Conservation (phyloP, 495 filamentous ascomycete genomes). For the Xylaria cubensis region DNA sequence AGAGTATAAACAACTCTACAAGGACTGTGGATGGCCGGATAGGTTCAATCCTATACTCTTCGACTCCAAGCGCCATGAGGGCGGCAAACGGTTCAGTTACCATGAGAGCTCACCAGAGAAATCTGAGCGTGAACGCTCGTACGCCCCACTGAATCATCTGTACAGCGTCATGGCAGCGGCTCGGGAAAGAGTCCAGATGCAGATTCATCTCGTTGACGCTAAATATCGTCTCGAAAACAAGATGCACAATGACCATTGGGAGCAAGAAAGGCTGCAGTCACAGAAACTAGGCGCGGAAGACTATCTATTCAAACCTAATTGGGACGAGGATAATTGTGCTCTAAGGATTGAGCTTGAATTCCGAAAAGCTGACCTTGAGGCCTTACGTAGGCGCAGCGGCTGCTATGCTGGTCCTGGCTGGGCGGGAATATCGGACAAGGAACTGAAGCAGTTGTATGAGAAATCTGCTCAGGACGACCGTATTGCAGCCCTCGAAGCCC, state of each 20-base stretch:
- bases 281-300: background rate
- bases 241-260: background rate
- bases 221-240: background rate
- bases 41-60: constrained; percentile 15
- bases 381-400: background rate
- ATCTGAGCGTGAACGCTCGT: background rate
- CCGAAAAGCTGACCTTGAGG: constrained; percentile 1
- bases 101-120: background rate
- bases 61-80: background rate
- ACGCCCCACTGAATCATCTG: constrained; percentile 4
- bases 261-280: background rate
- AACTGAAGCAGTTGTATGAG: background rate
- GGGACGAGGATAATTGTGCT: background rate
- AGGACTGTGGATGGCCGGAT: constrained; percentile 16
- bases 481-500: background rate
- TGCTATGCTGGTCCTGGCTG: background rate
- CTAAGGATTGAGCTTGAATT: background rate
- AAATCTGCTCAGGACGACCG: background rate
- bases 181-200: constrained; percentile 3
- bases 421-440: background rate
- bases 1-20: constrained; percentile 4
- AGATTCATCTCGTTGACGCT: background rate
- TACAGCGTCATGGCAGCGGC: background rate
- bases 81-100: background rate
- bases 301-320: background rate